Base-by-base conservation (phyloP, 495 filamentous ascomycete species). In the Hypoxylon crocopeplum region DNA sequence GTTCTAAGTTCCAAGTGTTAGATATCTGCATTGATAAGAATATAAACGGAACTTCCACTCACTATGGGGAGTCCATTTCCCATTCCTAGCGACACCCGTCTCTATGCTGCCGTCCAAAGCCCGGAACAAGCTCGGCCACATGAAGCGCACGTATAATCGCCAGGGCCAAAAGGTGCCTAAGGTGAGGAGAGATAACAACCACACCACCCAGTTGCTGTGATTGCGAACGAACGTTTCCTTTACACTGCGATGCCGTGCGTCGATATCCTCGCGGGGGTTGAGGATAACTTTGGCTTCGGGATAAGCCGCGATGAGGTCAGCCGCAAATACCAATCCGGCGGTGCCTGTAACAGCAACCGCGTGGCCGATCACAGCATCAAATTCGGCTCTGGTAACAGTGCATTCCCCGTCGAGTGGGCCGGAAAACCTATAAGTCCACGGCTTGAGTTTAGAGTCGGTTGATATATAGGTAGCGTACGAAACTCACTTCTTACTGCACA, bases 331-430 rank as follows among this genome's bases (percentile, higher is more conserved):
- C 38, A 77, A 79, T 39, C 81, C 82, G 7, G 83, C 79, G 73
- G 77, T 79, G 72, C 87, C 84, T 59, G 77, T 83, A 16, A 86
- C 79, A 39, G 84, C 83, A 74, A 71, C 64, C 65, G 82, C 82
- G 62, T 87, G 78, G 22, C 85, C 83, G 44, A 87, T 67, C 21
- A 87, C 74, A 66, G 84, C 77, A 63, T 88, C 83, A 77, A 82
- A 86, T 64, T 86, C 81, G 56, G 80, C 78, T 12, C 77, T 73
- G 44, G 76, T 79, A 57, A 84, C 85, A 48, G 80, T 24, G n/a
- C 11, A 27, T 8, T 59, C 49, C 2, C 39, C 24, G 12, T 25
- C 22, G 0, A 2, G 49, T 8, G 30, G 21, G 4, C 47, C 46
- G 49, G 37, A 60, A 24, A 25, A 56, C 15, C 40, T 46, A 7